Percentiles rank a stretch among this genome's conserved stretches.
These are phyloP conservation scores for Apophysomyces sp. DNA, from an alignment of 371 early-diverging fungal species.

Conservation along the genomic window DNA sequence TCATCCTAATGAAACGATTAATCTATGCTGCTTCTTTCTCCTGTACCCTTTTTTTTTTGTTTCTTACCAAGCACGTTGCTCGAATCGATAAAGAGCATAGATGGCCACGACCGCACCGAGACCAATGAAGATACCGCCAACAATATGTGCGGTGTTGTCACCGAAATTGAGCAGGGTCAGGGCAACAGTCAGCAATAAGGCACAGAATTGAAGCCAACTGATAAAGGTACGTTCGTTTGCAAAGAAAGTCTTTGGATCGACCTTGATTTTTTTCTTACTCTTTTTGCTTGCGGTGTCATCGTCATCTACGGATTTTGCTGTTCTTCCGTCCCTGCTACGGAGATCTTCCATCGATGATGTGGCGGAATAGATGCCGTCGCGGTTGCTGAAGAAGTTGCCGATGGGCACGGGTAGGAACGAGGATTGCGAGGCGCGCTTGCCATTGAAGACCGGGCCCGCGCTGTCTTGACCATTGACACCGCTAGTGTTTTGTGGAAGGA, in stretches of 20 bases:
- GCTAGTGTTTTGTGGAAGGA: not conserved
- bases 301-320: conserved; percentile 9
- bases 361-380: not conserved
- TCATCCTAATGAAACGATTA: conserved; percentile 50
- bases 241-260: conserved; percentile 98
- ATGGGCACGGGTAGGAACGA: not conserved
- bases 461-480: not conserved
- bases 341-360: not conserved
- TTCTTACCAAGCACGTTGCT: conserved; percentile 76
- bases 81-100: conserved; percentile 81
- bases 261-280: conserved; percentile 57
- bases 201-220: conserved; percentile 79
- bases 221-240: conserved; percentile 99
- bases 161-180: conserved; percentile 83
- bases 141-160: conserved; percentile 60
- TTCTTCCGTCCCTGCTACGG: not conserved
- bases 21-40: not conserved
- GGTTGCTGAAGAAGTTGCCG: not conserved
- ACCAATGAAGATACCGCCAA: conserved; percentile 74
- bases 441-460: not conserved
- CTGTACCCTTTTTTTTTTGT: conserved; percentile 25
- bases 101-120: conserved; percentile 63
- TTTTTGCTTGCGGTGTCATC: conserved; percentile 22
- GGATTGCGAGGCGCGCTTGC: not conserved
- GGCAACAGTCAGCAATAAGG: conserved; percentile 69